Evolutionary conservation across 208 protist genomes (phyloP), one percentile per base, ranked within the genome.

Genomic region (Phytomonas sp.): DNA sequence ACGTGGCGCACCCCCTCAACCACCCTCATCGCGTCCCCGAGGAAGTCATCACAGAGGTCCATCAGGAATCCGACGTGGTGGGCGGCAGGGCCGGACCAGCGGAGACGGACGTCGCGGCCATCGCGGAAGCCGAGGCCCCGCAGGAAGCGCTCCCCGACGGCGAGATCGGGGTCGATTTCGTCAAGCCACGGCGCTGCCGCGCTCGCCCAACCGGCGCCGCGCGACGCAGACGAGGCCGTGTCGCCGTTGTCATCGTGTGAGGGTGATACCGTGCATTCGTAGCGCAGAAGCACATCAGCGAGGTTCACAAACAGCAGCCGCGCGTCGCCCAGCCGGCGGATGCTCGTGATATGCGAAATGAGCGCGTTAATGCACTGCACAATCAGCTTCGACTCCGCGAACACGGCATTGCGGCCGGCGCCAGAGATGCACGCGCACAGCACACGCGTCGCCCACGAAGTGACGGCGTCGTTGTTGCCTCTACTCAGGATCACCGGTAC

Each of bases 381-480:
- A 4, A 72, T 9, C 6, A 40, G 36, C 36, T 9, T 4, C 36
- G 36, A 13, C 36, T 40, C 36, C 36, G 68, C 71, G 13, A 56
- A 43, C 0, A 66, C 29, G 9, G 17, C 7, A 20, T 73, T 67
- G 29, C 75, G 63, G 46, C 83, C 79, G 4, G 76, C 74, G 15
- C 78, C 75, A 46, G 69, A 31, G 33, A 89, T 59, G 30, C 75
- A 83, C 8, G 76, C 82, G 8, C 72, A 75, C 26, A 91, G 82
- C 29, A 87, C 59, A 26, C 69, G 33, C 29, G 66, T 67, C 36
- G 78, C 82, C 80, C 81, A 82, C 59, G 70, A n/a, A 30, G 84
- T 62, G 11, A 80, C 82, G 13, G 15, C 70, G 20, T 81, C 77
- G 29, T 66, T 46, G 4, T 69, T 70, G 13, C 59, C 32, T 33